These are phyloP conservation scores for Ehretia macrophylla DNA, from an alignment of 257 asterid species.

Conservation along the genomic window DNA sequence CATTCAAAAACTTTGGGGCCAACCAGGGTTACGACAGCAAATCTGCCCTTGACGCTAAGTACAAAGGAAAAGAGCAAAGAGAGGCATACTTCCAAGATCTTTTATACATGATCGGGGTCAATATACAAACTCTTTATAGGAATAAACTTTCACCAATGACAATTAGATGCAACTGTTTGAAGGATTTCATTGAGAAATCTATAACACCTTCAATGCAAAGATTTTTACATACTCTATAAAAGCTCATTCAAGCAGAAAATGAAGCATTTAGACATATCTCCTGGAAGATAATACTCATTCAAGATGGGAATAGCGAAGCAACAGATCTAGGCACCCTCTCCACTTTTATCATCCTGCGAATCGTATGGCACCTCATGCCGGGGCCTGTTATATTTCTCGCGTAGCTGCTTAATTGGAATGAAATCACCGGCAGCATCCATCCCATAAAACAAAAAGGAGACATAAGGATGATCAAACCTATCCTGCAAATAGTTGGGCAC, in stretches of 20 bases:
- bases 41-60: no score
- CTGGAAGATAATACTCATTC: background rate
- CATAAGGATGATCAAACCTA: slow-evolving; percentile 84
- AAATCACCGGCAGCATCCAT: slow-evolving; percentile 87
- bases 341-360: slow-evolving; percentile 41
- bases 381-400: slow-evolving; percentile 79
- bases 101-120: no score
- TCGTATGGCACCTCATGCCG: slow-evolving; percentile 82
- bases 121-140: no score
- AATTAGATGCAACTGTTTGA: no score
- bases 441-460: slow-evolving; percentile 82
- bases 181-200: no score
- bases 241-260: background rate
- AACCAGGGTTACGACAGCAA: no score
- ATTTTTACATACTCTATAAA: background rate
- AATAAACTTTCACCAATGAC: no score
- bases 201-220: background rate
- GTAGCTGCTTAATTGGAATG: slow-evolving; percentile 86
- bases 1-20: no score
- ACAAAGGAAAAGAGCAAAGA: no score
- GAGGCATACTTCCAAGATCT: no score
- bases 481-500: slow-evolving; percentile 34
- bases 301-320: background rate
- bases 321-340: slow-evolving; percentile 32
- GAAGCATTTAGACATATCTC: background rate